Evolutionary conservation across 1,139 yeast species (phyloP), one percentile per base, ranked within the genome.

Genomic region (Yamadazyma diddensiae): DNA sequence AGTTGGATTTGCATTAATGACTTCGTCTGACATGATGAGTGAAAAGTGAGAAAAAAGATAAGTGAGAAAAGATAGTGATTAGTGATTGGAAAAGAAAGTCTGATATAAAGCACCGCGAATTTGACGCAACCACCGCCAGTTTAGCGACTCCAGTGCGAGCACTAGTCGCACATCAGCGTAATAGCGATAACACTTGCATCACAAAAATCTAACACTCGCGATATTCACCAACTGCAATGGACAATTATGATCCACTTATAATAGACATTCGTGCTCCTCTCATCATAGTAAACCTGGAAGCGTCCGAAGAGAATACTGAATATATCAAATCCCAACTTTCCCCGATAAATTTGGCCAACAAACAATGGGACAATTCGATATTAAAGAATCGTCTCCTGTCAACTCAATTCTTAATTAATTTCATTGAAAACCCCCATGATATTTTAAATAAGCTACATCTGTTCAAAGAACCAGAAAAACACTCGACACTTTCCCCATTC

Each of bases 1-100:
- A 21, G 83, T 81, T 11, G 98, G 98, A 56, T 88, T 88, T 18
- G 96, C 96, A 59, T 92, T 92, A 41, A 90, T 82, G 26, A 86
- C 87, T 36, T 87, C 96, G 16, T 44, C 49, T 25, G 77, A 57
- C 80, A 74, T 75, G 6, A 6, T 13, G 20, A 9, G 20, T 18
- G n/a, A n/a, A n/a, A n/a, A n/a, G n/a, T n/a, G n/a, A n/a, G n/a
- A n/a, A 21, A 21, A 21, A 15, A 16, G 19, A 15, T 7, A 29
- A 13, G 34, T 29, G 20, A 16, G 6, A 15, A 23, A 23, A 28
- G 5, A 15, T 6, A 8, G 20, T 18, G 17, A 22, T 15, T 21
- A 21, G 22, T 21, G 11, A 21, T 7, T 10, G 5, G 11, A 21
- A 21, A 21, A 7, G n/a, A 21, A 21, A 7, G 11, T 7, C n/a